Conservation (phyloP, 2,329 filamentous ascomycete species). For the Colletotrichum siamense region DNA sequence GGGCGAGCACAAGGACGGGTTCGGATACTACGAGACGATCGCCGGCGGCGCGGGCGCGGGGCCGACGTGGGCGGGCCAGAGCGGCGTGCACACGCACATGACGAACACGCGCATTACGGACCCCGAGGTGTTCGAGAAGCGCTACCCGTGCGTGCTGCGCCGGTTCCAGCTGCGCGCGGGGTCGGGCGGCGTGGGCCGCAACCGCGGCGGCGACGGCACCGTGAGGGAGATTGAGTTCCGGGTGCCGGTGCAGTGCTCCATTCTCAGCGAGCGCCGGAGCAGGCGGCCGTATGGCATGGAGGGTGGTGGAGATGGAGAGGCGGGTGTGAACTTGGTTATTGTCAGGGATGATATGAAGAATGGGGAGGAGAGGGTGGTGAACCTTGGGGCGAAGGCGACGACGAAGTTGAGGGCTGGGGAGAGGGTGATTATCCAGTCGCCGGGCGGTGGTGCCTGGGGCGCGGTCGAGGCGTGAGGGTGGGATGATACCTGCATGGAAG, state of each 20-base stretch:
- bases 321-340: slow-evolving; percentile 76
- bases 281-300: slow-evolving; percentile 77
- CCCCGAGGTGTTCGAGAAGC: slow-evolving; percentile 77
- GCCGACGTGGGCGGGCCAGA: slow-evolving; percentile 73
- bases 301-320: slow-evolving; percentile 71
- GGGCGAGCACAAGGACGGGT: slow-evolving; percentile 67
- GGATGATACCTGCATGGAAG: not conserved
- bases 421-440: slow-evolving; percentile 21
- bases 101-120: slow-evolving; percentile 88
- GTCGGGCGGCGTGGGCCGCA: slow-evolving; percentile 69
- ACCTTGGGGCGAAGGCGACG: slow-evolving; percentile 21
- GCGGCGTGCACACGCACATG: slow-evolving; percentile 84
- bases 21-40: slow-evolving; percentile 89
- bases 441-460: slow-evolving; percentile 21
- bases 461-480: not conserved
- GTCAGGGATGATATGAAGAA: slow-evolving; percentile 30
- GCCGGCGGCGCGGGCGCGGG: slow-evolving; percentile 79
- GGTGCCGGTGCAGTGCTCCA: slow-evolving; percentile 77
- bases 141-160: slow-evolving; percentile 76
- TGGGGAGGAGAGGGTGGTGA: slow-evolving; percentile 35
- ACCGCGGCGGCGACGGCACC: slow-evolving; percentile 78
- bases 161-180: slow-evolving; percentile 70
- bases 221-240: slow-evolving; percentile 83
- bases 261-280: slow-evolving; percentile 78
- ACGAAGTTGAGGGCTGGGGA: slow-evolving; percentile 17